Base-by-base conservation (phyloP, 1,284 basidiomycete species). In the Fomitopsis schrenkii region DNA sequence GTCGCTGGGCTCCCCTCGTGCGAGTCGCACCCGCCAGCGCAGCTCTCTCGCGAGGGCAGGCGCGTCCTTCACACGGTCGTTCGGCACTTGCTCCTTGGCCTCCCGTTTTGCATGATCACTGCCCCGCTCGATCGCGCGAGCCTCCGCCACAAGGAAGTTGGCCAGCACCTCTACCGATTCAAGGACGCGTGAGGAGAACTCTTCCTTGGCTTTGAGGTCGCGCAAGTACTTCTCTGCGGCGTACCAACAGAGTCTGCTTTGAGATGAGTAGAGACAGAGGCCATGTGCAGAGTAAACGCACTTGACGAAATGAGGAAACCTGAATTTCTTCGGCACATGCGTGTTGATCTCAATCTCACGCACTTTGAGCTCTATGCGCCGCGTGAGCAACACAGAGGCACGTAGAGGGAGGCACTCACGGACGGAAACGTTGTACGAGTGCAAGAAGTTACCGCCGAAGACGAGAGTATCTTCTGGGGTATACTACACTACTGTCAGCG, bases 391-490 rank as follows among this genome's bases (percentile, higher is more conserved):
- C 70, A 68, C 40, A 46, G 40, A 15, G 17, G 57, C 15, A 59
- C 54, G 62, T 55, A 45, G 65, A 28, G 9, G 48, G 15, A 56
- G 40, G 6, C 2, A 77, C 87, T 68, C 76, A 95, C 86, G 94
- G 28, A 86, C 90, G 5, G 81, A 77, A 36, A 90, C 80, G 67
- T 89, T 86, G 70, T 87, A 93, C 9, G 91, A 95, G 75, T 98
- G 95, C 55, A 98, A 74, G 73, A 97, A 99, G 75, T 99, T 99
- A 42, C 97, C 97, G 2, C 97, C 97, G 70, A 98, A 96, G 0
- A 99, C 97, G 44, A 99, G 81, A 2, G 95, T 93, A 72, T 98
- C 95, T 48, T 83, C 76, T 0, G 97, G 96, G 0, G 96, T 98
- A 74, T 93, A 90, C 91, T 94, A 67, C 22, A 60, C 19, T 22